These are phyloP conservation scores for Hebeloma cylindrosporum DNA, from an alignment of 768 basidiomycete genomes.

Conservation along the genomic window DNA sequence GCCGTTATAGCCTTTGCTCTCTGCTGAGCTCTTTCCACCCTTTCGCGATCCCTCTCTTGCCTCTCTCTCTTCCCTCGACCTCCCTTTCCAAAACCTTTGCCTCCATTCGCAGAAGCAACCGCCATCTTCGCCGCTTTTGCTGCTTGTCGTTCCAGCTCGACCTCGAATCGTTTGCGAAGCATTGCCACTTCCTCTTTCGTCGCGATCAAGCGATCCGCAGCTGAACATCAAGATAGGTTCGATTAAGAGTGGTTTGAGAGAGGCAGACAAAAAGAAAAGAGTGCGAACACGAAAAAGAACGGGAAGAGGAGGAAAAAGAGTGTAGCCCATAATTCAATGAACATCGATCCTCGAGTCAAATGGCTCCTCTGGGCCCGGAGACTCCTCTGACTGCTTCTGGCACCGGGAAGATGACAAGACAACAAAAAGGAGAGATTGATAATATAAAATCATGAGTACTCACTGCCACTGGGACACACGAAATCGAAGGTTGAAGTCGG, in stretches of 20 bases:
- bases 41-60: slow-evolving; percentile 23
- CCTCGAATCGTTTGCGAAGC: slow-evolving; percentile 69
- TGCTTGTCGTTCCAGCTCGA: slow-evolving; percentile 71
- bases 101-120: slow-evolving; percentile 28
- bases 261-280: slow-evolving; percentile 5
- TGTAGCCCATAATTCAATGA: too few relatives aligned
- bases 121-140: slow-evolving; percentile 58
- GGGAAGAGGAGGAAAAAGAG: slow-evolving; percentile 6
- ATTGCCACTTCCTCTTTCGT: slow-evolving; percentile 68
- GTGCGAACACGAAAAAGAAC: slow-evolving; percentile 13
- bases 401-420: slow-evolving; percentile 15
- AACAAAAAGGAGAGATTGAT: slow-evolving; percentile 19
- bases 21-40: slow-evolving; percentile 37
- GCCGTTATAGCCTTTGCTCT: slow-evolving; percentile 28
- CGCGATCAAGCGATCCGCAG: slow-evolving; percentile 67
- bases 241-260: too few relatives aligned
- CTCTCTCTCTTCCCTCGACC: slow-evolving; percentile 26
- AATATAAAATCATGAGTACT: slow-evolving; percentile 42
- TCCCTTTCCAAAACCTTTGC: slow-evolving; percentile 15
- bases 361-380: too few relatives aligned
- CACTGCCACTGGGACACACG: slow-evolving; percentile 64
- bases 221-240: slow-evolving; percentile 41
- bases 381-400: too few relatives aligned
- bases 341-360: too few relatives aligned
- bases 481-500: slow-evolving; percentile 60